phyloP scores from a whole-genome alignment of 2,329 filamentous ascomycete species.

The Helotiales sp. region DNA sequence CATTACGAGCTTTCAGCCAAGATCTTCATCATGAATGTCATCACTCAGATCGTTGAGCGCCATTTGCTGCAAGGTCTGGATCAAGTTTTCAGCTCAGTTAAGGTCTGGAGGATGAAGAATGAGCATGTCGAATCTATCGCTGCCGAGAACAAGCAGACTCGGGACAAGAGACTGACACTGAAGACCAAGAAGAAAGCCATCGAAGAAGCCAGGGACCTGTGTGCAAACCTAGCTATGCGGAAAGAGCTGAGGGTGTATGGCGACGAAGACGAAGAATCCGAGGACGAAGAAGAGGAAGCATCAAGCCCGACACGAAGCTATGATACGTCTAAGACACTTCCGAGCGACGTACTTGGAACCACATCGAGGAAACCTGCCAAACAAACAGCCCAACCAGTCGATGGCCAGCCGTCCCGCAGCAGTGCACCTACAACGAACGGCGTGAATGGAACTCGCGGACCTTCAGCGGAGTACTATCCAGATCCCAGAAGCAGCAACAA shows the following conservation, averaged over 20 bases:
- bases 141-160: slow-evolving; percentile 12
- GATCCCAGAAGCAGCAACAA: background rate
- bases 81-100: slow-evolving; percentile 11
- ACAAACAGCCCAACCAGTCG: background rate
- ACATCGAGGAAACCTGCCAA: background rate
- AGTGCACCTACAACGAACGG: background rate
- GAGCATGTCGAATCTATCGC: slow-evolving; percentile 13
- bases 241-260: slow-evolving; percentile 12
- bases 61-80: slow-evolving; percentile 14
- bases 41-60: slow-evolving; percentile 17
- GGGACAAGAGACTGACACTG: slow-evolving; percentile 8
- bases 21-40: slow-evolving; percentile 18
- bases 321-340: background rate
- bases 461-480: slow-evolving; percentile 1
- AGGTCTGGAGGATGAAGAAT: slow-evolving; percentile 15
- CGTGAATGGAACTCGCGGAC: background rate
- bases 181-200: slow-evolving; percentile 13
- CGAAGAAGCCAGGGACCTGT: slow-evolving; percentile 16
- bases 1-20: slow-evolving; percentile 16
- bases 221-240: slow-evolving; percentile 13
- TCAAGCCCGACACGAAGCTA: background rate
- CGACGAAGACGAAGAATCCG: background rate
- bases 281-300: slow-evolving; percentile 1
- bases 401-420: background rate
- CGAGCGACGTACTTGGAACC: background rate